A percentile compares a stretch with the other conserved stretches of the same genome.
These are phyloP conservation scores for Porcisia deanei DNA, from an alignment of 208 protist genomes.

Conservation along the genomic window DNA sequence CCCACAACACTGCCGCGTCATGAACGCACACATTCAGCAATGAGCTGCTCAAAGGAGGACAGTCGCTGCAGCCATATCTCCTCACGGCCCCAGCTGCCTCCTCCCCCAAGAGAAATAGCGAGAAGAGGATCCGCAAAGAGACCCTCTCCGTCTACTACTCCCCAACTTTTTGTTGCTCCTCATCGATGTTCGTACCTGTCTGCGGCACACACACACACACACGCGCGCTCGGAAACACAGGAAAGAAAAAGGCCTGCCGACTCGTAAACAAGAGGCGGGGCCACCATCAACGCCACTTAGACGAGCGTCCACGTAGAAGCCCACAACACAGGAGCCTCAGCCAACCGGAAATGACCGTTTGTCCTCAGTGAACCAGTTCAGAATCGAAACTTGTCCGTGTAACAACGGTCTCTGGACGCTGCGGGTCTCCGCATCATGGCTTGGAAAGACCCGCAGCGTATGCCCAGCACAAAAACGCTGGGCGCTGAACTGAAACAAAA, in stretches of 20 bases:
- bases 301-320: neutral
- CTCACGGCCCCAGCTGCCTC: neutral
- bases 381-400: neutral
- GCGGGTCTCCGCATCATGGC: neutral
- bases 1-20: neutral
- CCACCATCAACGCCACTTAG: neutral
- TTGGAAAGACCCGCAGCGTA: neutral
- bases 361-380: neutral
- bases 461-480: neutral
- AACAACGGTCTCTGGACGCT: neutral
- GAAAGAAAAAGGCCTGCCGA: neutral
- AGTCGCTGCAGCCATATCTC: too few relatives aligned
- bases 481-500: neutral
- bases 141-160: neutral
- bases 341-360: neutral
- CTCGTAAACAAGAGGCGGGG: neutral
- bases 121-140: neutral
- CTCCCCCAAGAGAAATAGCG: neutral
- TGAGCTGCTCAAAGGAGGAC: too few relatives aligned
- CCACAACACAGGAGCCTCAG: neutral
- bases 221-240: too few relatives aligned
- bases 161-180: neutral
- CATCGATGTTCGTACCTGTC: neutral
- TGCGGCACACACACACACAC: neutral
- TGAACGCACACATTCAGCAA: neutral